These are phyloP conservation scores for Gaeumannomyces tritici DNA, from an alignment of 2,329 filamentous ascomycete species.

Conservation along the genomic window DNA sequence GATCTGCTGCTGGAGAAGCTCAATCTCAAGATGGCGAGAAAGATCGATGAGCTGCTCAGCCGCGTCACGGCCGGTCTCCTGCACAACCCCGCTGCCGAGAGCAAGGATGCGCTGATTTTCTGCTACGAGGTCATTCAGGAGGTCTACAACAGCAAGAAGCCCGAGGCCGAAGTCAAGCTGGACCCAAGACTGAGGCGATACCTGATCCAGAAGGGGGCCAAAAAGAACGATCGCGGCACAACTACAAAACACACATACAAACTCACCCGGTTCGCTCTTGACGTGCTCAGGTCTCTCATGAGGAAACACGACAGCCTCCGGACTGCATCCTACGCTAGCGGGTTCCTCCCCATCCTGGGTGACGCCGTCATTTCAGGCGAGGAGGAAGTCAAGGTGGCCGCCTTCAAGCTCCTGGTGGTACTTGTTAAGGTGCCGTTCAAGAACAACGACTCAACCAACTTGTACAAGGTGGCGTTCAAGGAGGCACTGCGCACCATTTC, in stretches of 20 bases:
- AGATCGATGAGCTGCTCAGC: conserved; percentile 80
- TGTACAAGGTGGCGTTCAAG: conserved; percentile 69
- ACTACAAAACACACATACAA: conserved; percentile 81
- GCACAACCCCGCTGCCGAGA: conserved; percentile 69
- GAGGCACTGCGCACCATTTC: conserved; percentile 79
- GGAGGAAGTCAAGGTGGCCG: conserved; percentile 86
- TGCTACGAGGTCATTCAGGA: conserved; percentile 91
- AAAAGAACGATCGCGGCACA: conserved; percentile 60
- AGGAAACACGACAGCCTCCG: conserved; percentile 77
- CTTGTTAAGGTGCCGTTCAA: conserved; percentile 78
- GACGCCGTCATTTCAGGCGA: conserved; percentile 77
- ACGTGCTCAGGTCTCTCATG: conserved; percentile 75
- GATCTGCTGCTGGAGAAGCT: conserved; percentile 75
- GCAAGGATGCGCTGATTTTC: conserved; percentile 79
- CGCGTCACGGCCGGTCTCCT: conserved; percentile 76
- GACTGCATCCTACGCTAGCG: conserved; percentile 68
- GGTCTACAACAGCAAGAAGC: conserved; percentile 59
- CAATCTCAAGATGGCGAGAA: conserved; percentile 71
- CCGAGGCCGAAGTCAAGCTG: conserved; percentile 39
- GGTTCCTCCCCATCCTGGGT: conserved; percentile 81
- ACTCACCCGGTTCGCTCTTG: conserved; percentile 76
- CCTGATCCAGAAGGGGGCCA: conserved; percentile 69
- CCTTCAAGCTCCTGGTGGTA: conserved; percentile 74
- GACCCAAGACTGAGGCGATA: conserved; percentile 62
- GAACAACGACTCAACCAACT: conserved; percentile 52